phyloP scores from a whole-genome alignment of 164 flowering plant genomes.

The Nelumbo lutea region DNA sequence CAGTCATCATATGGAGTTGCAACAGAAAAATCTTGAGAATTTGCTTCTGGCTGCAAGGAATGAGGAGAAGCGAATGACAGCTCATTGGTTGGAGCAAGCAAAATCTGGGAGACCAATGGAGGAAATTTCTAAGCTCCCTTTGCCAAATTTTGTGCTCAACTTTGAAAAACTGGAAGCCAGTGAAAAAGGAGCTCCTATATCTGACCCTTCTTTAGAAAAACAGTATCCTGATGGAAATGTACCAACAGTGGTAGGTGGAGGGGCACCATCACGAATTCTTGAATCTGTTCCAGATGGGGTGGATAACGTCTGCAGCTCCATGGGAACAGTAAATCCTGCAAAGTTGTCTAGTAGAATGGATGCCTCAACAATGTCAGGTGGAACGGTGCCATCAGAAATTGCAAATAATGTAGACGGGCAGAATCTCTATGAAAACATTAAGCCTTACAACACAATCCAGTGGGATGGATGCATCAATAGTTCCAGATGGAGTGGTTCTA shows the following conservation, averaged over 20 bases:
- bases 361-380: no score
- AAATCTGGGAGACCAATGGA: slow-evolving; percentile 29
- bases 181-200: slow-evolving; percentile 6
- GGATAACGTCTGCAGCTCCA: not conserved
- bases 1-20: slow-evolving; percentile 15
- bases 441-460: no score
- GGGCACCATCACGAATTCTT: slow-evolving; percentile 8
- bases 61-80: slow-evolving; percentile 23
- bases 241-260: slow-evolving; percentile 7
- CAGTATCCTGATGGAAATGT: slow-evolving; percentile 3
- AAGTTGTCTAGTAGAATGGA: not conserved
- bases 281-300: slow-evolving; percentile 4
- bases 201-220: slow-evolving; percentile 17
- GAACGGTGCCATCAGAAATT: no score
- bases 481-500: no score
- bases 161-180: slow-evolving; percentile 10
- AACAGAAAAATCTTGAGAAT: slow-evolving; percentile 37
- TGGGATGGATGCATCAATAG: no score
- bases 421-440: no score
- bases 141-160: slow-evolving; percentile 16
- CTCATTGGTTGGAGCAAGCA: slow-evolving; percentile 32
- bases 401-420: no score
- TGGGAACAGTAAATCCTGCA: not conserved
- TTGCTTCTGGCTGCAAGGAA: slow-evolving; percentile 29
- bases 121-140: slow-evolving; percentile 14